phyloP scores from a whole-genome alignment of 208 protist species.

The Trichomonas tenax region DNA sequence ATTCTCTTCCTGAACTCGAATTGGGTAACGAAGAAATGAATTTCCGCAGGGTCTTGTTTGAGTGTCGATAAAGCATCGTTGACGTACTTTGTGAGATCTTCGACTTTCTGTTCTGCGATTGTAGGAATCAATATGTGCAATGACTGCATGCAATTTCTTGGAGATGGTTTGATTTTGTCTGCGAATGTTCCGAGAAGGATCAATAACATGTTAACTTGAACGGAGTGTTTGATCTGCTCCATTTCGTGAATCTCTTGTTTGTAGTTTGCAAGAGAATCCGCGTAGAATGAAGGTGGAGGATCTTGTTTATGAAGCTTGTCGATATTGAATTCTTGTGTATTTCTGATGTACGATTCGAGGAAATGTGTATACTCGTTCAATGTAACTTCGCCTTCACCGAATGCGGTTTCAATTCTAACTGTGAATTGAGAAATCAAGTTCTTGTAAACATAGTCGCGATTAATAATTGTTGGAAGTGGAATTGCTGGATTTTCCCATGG shows the following conservation, averaged over 20 bases:
- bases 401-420: neutral
- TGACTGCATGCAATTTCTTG: neutral
- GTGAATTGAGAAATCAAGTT: neutral
- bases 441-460: neutral
- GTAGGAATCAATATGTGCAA: neutral
- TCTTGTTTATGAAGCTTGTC: neutral
- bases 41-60: neutral
- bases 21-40: neutral
- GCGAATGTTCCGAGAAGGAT: neutral
- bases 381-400: neutral
- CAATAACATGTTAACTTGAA: neutral
- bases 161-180: neutral
- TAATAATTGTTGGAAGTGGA: neutral
- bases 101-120: constrained; percentile 5
- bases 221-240: neutral
- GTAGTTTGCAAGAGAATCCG: neutral
- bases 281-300: neutral
- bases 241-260: neutral
- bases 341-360: neutral
- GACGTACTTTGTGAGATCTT: neutral
- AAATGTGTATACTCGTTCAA: neutral
- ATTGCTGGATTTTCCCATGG: neutral
- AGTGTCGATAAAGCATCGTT: neutral
- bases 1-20: neutral
- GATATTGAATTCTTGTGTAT: neutral